These are phyloP conservation scores for Panicum miliaceum DNA, from an alignment of 176 grass and related monocot species.

Conservation along the genomic window DNA sequence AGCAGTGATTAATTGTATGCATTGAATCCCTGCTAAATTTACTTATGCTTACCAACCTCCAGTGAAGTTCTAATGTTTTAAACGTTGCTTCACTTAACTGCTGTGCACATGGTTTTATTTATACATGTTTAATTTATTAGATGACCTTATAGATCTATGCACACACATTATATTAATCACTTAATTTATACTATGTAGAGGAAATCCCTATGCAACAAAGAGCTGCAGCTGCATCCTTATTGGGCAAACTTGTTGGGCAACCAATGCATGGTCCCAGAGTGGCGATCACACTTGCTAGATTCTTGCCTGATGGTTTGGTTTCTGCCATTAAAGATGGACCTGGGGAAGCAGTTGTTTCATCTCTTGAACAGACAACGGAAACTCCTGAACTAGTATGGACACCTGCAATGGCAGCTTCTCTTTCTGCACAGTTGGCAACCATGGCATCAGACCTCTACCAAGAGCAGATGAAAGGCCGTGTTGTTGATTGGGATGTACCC, in stretches of 20 bases:
- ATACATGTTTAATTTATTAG: constrained; percentile 19
- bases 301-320: constrained; percentile 95
- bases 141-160: constrained; percentile 23
- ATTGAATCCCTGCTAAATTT: constrained; percentile 3
- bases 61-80: constrained; percentile 8
- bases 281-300: constrained; percentile 87
- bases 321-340: constrained; percentile 93
- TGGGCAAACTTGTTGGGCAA: constrained; percentile 92
- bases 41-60: constrained; percentile 13
- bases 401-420: constrained; percentile 95
- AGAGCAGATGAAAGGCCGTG: constrained; percentile 93
- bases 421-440: constrained; percentile 90
- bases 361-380: constrained; percentile 96
- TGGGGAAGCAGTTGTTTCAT: constrained; percentile 87
- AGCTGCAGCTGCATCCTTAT: constrained; percentile 88
- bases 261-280: constrained; percentile 99
- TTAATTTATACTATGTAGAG: constrained; percentile 60
- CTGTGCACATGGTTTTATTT: constrained; percentile 9
- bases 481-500: constrained; percentile 99
- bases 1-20: constrained; percentile 24
- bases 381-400: constrained; percentile 99
- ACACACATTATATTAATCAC: constrained; percentile 34
- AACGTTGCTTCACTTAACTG: constrained; percentile 8
- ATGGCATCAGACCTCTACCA: constrained; percentile 95
- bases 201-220: constrained; percentile 95